Evolutionary conservation across 1,284 basidiomycete species (phyloP), one percentile per base, ranked within the genome.

Genomic region (Rhodotorula sp.): DNA sequence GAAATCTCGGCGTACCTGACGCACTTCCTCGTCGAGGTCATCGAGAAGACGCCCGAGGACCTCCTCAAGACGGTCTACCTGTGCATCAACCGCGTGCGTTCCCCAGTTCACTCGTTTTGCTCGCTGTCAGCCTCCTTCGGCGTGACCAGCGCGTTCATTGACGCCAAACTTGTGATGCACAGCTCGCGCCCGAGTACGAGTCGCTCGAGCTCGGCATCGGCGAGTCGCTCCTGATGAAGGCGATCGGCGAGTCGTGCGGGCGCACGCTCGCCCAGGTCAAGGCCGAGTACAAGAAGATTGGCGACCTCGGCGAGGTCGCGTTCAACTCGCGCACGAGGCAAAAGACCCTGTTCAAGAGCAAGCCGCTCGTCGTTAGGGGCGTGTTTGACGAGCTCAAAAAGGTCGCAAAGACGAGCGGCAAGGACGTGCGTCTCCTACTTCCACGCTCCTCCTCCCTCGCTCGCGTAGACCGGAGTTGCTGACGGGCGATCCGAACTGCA

Each of bases 121-220:
- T 60, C 53, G 79, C 45, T 74, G 14, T 13, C 25, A 8, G 14
- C 27, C 27, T 34, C 27, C 17, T 27, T 27, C 16, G 13, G 25
- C 7, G 27, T 25, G 48, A 7, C 19, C 66, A 66, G 13, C 13
- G 68, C n/a, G 50, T 74, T 49, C 10, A 19, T 65, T n/a, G n/a
- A n/a, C n/a, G n/a, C n/a, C n/a, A n/a, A 34, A 7, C 8, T 67
- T 59, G 48, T 25, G 27, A 10, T 42, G 14, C 14, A 49, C 79
- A 97, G 90, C 82, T 99, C 59, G 91, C 93, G 78, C 96, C 97
- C 16, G 97, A 99, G 82, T 99, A 99, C 81, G 85, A 93, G 75
- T 96, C 97, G 7, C 86, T 97, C 58, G 97, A 99, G 81, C 87
- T 99, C 0, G 97, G 97, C 46, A 96, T 99, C 70, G 97, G 97